Evolutionary conservation across 2,329 filamentous ascomycete genomes (phyloP).

Genomic region (Aureobasidium namibiae): DNA sequence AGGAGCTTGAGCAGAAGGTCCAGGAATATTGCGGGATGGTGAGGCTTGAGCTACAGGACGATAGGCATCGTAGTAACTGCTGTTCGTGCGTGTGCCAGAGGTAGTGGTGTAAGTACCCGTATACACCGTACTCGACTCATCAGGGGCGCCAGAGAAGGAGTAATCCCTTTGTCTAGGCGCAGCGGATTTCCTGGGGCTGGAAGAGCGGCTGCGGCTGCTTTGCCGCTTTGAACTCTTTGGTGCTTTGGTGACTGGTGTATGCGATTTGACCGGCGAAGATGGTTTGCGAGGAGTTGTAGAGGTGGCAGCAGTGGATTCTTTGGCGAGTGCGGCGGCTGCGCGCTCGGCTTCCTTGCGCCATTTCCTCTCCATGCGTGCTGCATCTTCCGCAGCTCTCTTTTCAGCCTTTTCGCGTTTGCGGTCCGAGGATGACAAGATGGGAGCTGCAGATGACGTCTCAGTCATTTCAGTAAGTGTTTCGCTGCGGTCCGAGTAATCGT

Average conservation of each 20-base stretch:
- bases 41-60: conserved; percentile 20
- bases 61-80: conserved; percentile 30
- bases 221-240: conserved; percentile 20
- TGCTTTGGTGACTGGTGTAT: not conserved
- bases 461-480: conserved; percentile 46
- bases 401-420: conserved; percentile 33
- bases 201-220: conserved; percentile 18
- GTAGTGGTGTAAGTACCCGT: conserved; percentile 26
- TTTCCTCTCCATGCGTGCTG: conserved; percentile 29
- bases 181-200: conserved; percentile 23
- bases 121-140: conserved; percentile 31
- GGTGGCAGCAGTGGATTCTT: conserved; percentile 17
- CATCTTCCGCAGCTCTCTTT: conserved; percentile 30
- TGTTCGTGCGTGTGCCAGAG: conserved; percentile 17
- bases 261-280: conserved; percentile 8
- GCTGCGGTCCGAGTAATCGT: conserved; percentile 65
- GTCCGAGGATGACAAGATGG: conserved; percentile 24
- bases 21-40: not conserved
- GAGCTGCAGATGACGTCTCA: conserved; percentile 38
- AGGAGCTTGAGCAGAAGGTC: not conserved
- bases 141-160: conserved; percentile 25
- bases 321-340: conserved; percentile 28
- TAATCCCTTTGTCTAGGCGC: conserved; percentile 21
- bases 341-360: conserved; percentile 34
- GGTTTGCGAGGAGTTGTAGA: conserved; percentile 17